Evolutionary conservation across 768 basidiomycete genomes (phyloP), one percentile per base, ranked within the genome.

Genomic region (Boletus huronensis): DNA sequence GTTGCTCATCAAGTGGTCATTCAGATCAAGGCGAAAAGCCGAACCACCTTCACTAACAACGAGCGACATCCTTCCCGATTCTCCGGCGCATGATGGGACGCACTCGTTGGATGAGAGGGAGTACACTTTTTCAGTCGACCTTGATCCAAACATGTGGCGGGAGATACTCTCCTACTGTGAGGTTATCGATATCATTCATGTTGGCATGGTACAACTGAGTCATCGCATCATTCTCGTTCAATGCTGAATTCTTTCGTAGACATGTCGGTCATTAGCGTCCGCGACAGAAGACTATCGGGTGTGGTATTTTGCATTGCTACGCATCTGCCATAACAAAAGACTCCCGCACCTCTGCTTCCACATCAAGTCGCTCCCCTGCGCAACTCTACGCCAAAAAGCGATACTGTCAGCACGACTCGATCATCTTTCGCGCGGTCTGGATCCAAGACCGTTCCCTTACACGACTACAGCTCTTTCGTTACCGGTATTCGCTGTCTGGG

Each of bases 101-200:
- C 35, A 28, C 7, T 17, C 38, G 26, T 34, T 38, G 48, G 29
- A 21, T 3, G 14, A 32, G 26, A 43, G 26, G 26, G 56, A 46
- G 31, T 39, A 1, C 26, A 46, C 31, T 1, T n/a, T 50, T 5
- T 39, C 26, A 3, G 53, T 55, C 32, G 43, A 46, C 43, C 39
- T 55, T 11, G 34, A 56, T 14, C 51, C 45, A 19, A 3, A 46
- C 11, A 23, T 46, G 14, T 58, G 57, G 57, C 47, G 19, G 38
- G 53, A 50, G 32, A 55, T 58, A 43, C 48, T 58, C 8, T 45
- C 43, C 21, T 58, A 50, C 34, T 58, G 57, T 10, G 57, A 58
- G n/a, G 53, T 55, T 44, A 41, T 55, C 28, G 57, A 58, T 19
- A 55, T 58, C 28, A 10, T 55, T 26, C 57, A 34, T 13, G 17